Base-by-base conservation (phyloP, 352 stramenopile species). In the Phytophthora capsici region DNA sequence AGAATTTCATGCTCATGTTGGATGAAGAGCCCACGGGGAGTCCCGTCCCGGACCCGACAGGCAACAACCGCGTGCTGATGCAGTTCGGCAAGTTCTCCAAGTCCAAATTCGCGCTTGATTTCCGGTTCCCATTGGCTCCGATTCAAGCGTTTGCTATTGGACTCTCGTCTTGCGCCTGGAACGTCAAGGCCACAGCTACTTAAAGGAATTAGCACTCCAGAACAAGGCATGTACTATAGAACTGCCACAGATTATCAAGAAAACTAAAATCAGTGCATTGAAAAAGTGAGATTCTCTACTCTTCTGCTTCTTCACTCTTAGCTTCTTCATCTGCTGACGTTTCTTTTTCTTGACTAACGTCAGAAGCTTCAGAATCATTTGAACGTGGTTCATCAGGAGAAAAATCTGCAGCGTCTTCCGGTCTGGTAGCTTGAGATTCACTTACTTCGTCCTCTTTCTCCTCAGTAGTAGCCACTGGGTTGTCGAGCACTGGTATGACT, bases 1-100 rank as follows among this genome's bases (percentile, higher is more conserved):
- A 96, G 70, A 97, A 96, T 61, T 97, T 97, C 59, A 94, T 96
- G 79, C 76, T 97, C 22, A 88, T 84, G 70, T 30, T 95, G 46
- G 83, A 95, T 8, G 85, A 89, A 47, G 84, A 95, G 36, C 71
- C 71, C 6, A 57, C 71, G 8, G 61, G 77, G 1, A 45, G 49
- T 13, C 47, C 16, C 2, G 46, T 54, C 0, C 25, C 56, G 1
- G 82, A 91, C 50, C 71, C 77, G 4, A 80, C 62, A 13, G 74
- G 70, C 50, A 76, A 60, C 48, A 91, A 85, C 61, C 75, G 76
- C 64, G 75, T 91, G 7, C 58, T 94, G 16, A 89, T 96, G 73
- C 89, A 97, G 73, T 94, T 97, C 55, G 89, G 89, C 63, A 97
- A 97, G 68, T 92, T 89, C 47, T 88, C 80, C 46, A 93, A 90